These are phyloP conservation scores for Teunomyces barrocoloradensis DNA, from an alignment of 805 yeast species.

Conservation along the genomic window DNA sequence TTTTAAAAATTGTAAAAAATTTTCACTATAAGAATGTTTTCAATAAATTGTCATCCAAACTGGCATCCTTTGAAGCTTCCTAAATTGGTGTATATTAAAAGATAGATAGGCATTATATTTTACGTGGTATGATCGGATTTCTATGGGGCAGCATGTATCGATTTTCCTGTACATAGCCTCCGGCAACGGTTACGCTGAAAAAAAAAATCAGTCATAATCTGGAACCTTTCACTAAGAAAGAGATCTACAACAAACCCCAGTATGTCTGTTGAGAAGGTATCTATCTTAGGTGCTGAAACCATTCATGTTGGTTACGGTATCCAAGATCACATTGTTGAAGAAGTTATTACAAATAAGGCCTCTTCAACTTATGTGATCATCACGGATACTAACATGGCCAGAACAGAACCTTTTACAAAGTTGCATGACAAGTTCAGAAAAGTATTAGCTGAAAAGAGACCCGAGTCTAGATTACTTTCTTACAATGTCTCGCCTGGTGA, in stretches of 20 bases:
- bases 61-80: too few species aligned
- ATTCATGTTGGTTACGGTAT: constrained; percentile 90
- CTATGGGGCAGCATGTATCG: too few species aligned
- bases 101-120: too few species aligned
- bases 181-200: constrained; percentile 3
- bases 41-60: too few species aligned
- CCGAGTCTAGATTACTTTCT: constrained; percentile 63
- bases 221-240: not conserved
- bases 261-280: constrained; percentile 48
- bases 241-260: not conserved
- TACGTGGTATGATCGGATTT: too few species aligned
- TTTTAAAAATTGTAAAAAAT: too few species aligned
- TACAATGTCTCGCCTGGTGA: constrained; percentile 91
- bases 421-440: constrained; percentile 44
- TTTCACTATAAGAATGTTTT: too few species aligned
- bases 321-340: constrained; percentile 67
- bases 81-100: too few species aligned
- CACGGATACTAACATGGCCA: constrained; percentile 77
- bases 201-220: constrained; percentile 5
- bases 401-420: constrained; percentile 57
- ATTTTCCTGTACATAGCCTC: not conserved
- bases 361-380: constrained; percentile 92
- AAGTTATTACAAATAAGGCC: constrained; percentile 56
- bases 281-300: constrained; percentile 76
- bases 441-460: constrained; percentile 35